These are phyloP conservation scores for Dalechampia spathulata DNA, from an alignment of 441 rosid species.

Conservation along the genomic window DNA sequence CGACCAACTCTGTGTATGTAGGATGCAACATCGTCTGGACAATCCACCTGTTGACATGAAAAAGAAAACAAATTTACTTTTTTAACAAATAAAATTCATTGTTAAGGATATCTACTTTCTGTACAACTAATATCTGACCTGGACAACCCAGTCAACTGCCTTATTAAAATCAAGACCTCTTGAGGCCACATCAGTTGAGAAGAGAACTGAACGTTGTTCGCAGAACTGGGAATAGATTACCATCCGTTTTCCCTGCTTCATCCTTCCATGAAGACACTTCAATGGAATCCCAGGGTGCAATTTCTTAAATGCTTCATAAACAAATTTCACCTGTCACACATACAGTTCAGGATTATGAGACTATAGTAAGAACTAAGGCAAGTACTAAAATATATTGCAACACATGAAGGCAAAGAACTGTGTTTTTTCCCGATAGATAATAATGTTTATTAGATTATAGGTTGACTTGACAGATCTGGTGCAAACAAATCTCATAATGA, in stretches of 20 bases:
- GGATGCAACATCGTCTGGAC: conserved; percentile 93
- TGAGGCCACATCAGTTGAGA: conserved; percentile 91
- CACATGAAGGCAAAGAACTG: too few species aligned
- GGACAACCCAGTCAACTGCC: conserved; percentile 95
- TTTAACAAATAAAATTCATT: conserved; percentile 5
- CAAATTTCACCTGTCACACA: conserved; percentile 69
- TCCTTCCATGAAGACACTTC: conserved; percentile 89
- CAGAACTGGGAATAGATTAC: conserved; percentile 77
- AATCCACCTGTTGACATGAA: conserved; percentile 53
- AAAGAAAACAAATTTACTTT: background rate
- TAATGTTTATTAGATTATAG: background rate
- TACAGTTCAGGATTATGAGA: background rate
- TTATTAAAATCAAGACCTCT: conserved; percentile 94
- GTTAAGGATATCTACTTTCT: background rate
- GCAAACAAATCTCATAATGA: background rate
- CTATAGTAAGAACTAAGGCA: background rate
- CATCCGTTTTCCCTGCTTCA: conserved; percentile 82
- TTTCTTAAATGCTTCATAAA: conserved; percentile 85
- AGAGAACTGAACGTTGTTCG: conserved; percentile 74
- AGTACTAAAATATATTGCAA: background rate
- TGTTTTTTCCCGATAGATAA: background rate
- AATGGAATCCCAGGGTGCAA: conserved; percentile 89
- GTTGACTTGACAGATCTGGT: background rate
- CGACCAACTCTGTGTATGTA: conserved; percentile 98
- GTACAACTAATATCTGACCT: conserved; percentile 39